phyloP scores from a whole-genome alignment of 2,329 filamentous ascomycete species.

The Epichloe gansuensis region DNA sequence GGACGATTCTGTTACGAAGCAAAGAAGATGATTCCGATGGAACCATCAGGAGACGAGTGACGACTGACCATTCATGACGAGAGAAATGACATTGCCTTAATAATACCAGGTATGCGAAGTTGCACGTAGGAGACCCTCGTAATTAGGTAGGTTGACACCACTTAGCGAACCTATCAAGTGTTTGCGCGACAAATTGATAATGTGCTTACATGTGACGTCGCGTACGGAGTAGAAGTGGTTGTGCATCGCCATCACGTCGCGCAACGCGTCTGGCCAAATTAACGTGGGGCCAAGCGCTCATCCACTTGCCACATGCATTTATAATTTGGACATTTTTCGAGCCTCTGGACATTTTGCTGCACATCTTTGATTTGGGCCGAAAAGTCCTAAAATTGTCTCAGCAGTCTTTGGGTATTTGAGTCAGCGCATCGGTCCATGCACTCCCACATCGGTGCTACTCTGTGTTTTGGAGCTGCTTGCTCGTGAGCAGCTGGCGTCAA shows the following conservation, averaged over 20 bases:
- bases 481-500: background rate
- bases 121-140: too few relatives aligned
- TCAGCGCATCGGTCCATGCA: too few relatives aligned
- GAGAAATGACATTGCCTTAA: background rate
- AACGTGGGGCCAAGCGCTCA: background rate
- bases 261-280: constrained; percentile 5
- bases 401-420: too few relatives aligned
- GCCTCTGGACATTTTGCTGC: too few relatives aligned
- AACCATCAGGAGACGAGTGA: constrained; percentile 15
- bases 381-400: too few relatives aligned
- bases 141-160: too few relatives aligned
- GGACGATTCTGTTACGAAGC: constrained; percentile 14
- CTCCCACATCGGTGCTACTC: background rate
- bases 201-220: constrained; percentile 7
- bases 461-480: background rate
- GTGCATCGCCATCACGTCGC: constrained; percentile 2
- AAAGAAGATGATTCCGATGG: constrained; percentile 11
- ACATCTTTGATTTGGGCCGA: too few relatives aligned
- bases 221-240: constrained; percentile 5
- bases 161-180: background rate
- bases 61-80: constrained; percentile 3
- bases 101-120: background rate
- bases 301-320: background rate
- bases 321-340: background rate
- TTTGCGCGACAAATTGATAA: background rate